Conservation (phyloP, 2,329 filamentous ascomycete species). For the Escovopsis sp. region DNA sequence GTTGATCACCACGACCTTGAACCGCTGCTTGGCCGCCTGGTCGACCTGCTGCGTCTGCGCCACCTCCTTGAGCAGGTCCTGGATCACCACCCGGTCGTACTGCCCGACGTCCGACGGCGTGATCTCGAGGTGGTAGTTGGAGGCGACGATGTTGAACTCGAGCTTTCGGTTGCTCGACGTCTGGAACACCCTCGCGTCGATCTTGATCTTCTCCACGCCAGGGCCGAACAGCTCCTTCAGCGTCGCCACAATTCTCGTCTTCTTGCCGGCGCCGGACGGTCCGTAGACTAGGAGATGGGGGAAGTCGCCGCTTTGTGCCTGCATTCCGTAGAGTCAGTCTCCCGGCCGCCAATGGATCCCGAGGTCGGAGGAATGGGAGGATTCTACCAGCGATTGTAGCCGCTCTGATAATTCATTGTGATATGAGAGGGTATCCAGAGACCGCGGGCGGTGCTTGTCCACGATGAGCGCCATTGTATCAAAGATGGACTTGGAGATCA, state of each 20-base stretch:
- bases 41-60: slow-evolving; percentile 99
- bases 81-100: slow-evolving; percentile 90
- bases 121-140: slow-evolving; percentile 95
- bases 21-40: slow-evolving; percentile 72
- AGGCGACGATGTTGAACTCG: slow-evolving; percentile 97
- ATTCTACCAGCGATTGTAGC: slow-evolving; percentile 64
- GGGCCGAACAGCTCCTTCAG: slow-evolving; percentile 90
- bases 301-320: slow-evolving; percentile 96
- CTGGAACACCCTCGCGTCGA: slow-evolving; percentile 92
- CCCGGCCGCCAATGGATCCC: slow-evolving; percentile 1
- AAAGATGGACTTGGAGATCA: slow-evolving; percentile 1
- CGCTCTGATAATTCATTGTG: slow-evolving; percentile 79
- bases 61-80: slow-evolving; percentile 92
- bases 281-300: slow-evolving; percentile 96
- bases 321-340: slow-evolving; percentile 1
- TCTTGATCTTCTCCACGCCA: slow-evolving; percentile 99
- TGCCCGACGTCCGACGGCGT: slow-evolving; percentile 93
- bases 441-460: slow-evolving; percentile 58
- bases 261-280: slow-evolving; percentile 92
- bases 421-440: slow-evolving; percentile 68
- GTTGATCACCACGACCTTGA: slow-evolving; percentile 99
- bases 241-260: slow-evolving; percentile 90
- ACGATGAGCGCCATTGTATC: slow-evolving; percentile 51
- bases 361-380: neutral
- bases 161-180: slow-evolving; percentile 92